Percentiles rank a stretch among this genome's conserved stretches.
Evolutionary conservation across 176 grass and related monocot species (phyloP).

Genomic region (Triticum timopheevii): DNA sequence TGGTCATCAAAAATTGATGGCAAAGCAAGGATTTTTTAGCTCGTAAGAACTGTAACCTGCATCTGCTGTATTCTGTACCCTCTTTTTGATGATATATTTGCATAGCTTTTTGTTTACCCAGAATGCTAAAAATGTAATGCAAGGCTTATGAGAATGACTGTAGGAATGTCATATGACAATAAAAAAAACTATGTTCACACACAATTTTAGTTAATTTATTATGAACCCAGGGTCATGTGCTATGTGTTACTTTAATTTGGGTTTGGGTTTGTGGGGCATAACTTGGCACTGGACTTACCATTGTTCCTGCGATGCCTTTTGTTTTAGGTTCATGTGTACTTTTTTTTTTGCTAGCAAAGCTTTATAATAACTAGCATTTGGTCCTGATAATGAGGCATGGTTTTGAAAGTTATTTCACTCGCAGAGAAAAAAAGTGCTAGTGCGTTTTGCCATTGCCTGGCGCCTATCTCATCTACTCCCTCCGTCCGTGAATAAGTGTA

Average conservation of each 20-base stretch:
- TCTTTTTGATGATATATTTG: conserved; percentile 8
- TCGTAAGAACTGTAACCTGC: conserved; percentile 46
- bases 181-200: neutral
- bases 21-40: conserved; percentile 88
- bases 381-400: neutral
- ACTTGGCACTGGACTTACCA: neutral
- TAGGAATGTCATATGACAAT: neutral
- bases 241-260: neutral
- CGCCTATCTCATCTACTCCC: neutral
- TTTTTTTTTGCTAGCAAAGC: neutral
- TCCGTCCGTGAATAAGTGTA: too few relatives aligned
- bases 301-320: neutral
- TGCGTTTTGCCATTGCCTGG: neutral
- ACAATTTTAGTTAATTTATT: neutral
- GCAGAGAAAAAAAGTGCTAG: neutral
- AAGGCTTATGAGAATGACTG: neutral
- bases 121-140: neutral
- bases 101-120: neutral
- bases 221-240: neutral
- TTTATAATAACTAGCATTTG: neutral
- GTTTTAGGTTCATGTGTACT: neutral
- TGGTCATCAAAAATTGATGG: conserved; percentile 86
- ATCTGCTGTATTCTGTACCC: neutral
- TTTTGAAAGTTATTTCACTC: neutral
- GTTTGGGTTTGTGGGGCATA: neutral